These are phyloP conservation scores for Solanum bulbocastanum DNA, from an alignment of 257 asterid species.

Conservation along the genomic window DNA sequence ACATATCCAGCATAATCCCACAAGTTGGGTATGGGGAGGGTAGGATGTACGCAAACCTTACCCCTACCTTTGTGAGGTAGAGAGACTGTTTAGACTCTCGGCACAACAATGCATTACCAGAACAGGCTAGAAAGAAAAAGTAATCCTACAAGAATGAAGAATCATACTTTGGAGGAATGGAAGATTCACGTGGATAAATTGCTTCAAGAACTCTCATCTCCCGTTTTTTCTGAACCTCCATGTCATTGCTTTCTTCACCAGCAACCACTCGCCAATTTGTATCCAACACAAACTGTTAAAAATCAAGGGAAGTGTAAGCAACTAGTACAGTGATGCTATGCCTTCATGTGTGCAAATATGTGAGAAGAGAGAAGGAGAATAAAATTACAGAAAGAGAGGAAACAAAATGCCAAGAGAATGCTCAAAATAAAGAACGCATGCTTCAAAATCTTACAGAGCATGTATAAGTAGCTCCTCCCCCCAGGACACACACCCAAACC, in stretches of 20 bases:
- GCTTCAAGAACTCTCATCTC: slow-evolving; percentile 86
- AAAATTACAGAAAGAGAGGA: neutral
- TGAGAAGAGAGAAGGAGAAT: neutral
- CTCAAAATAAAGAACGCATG: neutral
- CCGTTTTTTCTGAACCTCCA: slow-evolving; percentile 49
- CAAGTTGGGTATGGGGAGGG: neutral
- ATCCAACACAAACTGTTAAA: slow-evolving; percentile 46
- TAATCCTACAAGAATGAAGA: neutral
- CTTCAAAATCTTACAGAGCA: neutral
- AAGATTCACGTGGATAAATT: slow-evolving; percentile 81
- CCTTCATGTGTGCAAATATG: neutral
- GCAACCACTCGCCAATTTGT: slow-evolving; percentile 58
- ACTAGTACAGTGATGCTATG: neutral
- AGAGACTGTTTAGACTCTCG: neutral
- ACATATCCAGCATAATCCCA: neutral
- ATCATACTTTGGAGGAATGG: slow-evolving; percentile 76
- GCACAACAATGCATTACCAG: neutral
- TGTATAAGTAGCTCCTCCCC: neutral
- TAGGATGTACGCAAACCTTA: neutral
- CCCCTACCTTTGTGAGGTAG: neutral
- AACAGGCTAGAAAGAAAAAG: neutral
- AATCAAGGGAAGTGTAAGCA: neutral
- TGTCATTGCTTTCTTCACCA: slow-evolving; percentile 82
- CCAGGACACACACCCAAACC: neutral
- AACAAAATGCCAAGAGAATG: neutral